Percentiles rank a stretch among this genome's conserved stretches.
Evolutionary conservation across 2,329 filamentous ascomycete genomes (phyloP).

Genomic region (Diaporthe vaccinii): DNA sequence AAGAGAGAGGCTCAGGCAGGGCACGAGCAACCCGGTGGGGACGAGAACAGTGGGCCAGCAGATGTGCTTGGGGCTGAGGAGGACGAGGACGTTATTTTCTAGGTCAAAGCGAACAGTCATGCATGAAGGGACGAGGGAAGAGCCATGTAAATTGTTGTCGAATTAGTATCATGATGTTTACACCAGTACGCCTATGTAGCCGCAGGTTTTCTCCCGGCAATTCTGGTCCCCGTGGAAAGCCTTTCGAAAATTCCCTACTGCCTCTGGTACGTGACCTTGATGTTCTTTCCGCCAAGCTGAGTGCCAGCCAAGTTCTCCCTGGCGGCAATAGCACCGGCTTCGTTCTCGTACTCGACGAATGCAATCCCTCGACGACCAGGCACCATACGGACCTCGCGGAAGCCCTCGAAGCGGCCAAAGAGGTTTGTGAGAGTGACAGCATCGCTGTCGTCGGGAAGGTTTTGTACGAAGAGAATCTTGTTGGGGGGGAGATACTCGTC

Average conservation of each 20-base stretch:
- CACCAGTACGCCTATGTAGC: conserved; percentile 29
- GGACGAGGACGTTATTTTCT: conserved; percentile 91
- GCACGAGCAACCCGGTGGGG: conserved; percentile 54
- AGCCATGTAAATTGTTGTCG: conserved; percentile 32
- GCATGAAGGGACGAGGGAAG: conserved; percentile 31
- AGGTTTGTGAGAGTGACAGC: conserved; percentile 83
- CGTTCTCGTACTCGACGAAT: conserved; percentile 95
- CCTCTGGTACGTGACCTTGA: conserved; percentile 97
- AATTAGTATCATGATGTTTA: conserved; percentile 44
- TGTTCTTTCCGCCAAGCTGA: conserved; percentile 80
- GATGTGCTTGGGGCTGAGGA: conserved; percentile 83
- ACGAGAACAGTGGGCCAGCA: conserved; percentile 58
- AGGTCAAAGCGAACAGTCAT: conserved; percentile 42
- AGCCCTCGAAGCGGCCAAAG: conserved; percentile 92
- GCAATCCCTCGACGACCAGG: conserved; percentile 90
- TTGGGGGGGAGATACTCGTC: conserved; percentile 98
- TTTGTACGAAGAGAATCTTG: conserved; percentile 95
- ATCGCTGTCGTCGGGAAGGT: conserved; percentile 88
- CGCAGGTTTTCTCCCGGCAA: conserved; percentile 33
- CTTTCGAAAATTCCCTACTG: conserved; percentile 64
- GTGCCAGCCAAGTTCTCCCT: conserved; percentile 95
- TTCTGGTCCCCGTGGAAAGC: not conserved
- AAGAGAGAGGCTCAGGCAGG: conserved; percentile 70
- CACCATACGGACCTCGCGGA: conserved; percentile 91
- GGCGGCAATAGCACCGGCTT: conserved; percentile 89